phyloP scores from a whole-genome alignment of 176 grass and related monocot genomes.

The Saccharum officinarum region DNA sequence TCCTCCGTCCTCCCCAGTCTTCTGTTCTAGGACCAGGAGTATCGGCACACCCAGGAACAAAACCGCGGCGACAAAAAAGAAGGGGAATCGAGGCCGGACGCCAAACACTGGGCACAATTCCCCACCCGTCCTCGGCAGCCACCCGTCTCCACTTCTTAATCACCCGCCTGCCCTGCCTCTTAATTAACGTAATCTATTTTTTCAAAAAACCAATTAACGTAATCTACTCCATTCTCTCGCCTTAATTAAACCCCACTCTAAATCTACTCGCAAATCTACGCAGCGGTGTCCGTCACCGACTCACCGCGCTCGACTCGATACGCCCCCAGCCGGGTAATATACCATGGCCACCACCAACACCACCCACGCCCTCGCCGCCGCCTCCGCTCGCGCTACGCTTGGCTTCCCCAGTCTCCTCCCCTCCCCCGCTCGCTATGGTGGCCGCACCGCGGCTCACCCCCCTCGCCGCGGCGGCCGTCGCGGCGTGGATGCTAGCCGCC shows the following conservation, averaged over 20 bases:
- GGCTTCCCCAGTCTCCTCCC: background rate
- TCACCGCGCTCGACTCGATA: conserved; percentile 51
- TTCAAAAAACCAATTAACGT: background rate
- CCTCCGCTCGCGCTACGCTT: background rate
- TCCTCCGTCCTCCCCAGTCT: background rate
- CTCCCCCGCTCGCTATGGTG: conserved; percentile 18
- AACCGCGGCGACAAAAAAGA: conserved; percentile 4
- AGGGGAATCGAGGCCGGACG: background rate
- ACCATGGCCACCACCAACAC: conserved; percentile 43
- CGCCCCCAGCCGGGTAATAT: conserved; percentile 22
- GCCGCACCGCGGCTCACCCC: background rate
- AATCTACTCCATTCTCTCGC: background rate
- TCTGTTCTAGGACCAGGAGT: background rate
- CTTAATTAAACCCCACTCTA: background rate
- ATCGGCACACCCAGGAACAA: background rate
- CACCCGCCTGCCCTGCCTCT: background rate
- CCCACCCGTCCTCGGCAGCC: conserved; percentile 16
- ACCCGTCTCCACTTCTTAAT: conserved; percentile 16
- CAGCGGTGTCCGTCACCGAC: background rate
- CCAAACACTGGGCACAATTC: conserved; percentile 36
- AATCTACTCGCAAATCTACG: conserved; percentile 12
- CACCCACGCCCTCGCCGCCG: conserved; percentile 7
- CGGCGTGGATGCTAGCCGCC: conserved; percentile 12
- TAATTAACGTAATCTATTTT: background rate
- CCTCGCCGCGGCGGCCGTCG: background rate